These are phyloP conservation scores for Chondrostereum purpureum DNA, from an alignment of 1,284 basidiomycete species.

Conservation along the genomic window DNA sequence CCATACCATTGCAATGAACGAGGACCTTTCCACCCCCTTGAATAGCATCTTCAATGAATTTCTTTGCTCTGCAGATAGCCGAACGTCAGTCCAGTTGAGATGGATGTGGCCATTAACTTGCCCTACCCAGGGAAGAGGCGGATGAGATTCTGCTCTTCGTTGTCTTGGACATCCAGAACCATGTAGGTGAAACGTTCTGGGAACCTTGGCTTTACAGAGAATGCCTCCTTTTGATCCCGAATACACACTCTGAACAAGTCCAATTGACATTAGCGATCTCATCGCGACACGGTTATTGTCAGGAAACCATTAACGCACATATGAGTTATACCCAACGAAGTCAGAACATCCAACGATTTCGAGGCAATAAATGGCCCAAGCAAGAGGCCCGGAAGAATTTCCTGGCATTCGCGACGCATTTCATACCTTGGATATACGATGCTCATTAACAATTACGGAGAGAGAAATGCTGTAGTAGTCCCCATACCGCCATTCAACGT, in stretches of 20 bases:
- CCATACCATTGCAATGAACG: constrained; percentile 85
- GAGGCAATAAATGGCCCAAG: constrained; percentile 88
- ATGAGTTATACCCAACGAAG: constrained; percentile 70
- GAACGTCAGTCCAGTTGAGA: too few species aligned
- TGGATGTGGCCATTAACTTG: too few species aligned
- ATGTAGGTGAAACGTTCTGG: constrained; percentile 76
- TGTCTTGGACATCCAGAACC: constrained; percentile 84
- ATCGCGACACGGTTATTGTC: too few species aligned
- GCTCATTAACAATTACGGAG: too few species aligned
- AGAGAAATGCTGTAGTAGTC: constrained; percentile 6
- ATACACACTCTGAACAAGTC: constrained; percentile 75
- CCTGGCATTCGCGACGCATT: constrained; percentile 90
- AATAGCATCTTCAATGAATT: constrained; percentile 77
- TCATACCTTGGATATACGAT: constrained; percentile 63
- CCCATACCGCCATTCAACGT: constrained; percentile 70
- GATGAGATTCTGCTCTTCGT: constrained; percentile 86
- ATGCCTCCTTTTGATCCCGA: constrained; percentile 80
- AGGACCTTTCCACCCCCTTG: constrained; percentile 67
- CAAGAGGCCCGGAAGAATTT: constrained; percentile 79
- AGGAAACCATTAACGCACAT: too few species aligned
- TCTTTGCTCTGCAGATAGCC: constrained; percentile 63
- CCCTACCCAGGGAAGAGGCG: constrained; percentile 72
- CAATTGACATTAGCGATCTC: too few species aligned
- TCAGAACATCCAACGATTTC: constrained; percentile 67
- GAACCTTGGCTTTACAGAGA: constrained; percentile 83